Percentiles rank a stretch among this genome's conserved stretches.
Evolutionary conservation across 495 filamentous ascomycete genomes (phyloP).

Genomic region (Hyaloscypha hepaticicola): DNA sequence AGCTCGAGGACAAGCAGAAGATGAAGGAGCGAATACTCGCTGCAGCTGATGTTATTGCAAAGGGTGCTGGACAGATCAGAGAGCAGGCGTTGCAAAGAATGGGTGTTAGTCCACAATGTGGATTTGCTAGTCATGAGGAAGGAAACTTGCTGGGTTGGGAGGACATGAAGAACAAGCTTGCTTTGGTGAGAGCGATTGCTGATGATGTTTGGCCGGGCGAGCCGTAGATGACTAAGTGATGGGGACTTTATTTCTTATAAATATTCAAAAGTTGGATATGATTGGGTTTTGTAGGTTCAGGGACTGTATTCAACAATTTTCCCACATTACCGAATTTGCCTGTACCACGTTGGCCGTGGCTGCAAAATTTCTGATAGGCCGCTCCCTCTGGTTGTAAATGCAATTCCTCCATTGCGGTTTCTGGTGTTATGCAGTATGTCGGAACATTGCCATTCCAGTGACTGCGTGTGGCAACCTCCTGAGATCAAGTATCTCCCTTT

Average conservation of each 20-base stretch:
- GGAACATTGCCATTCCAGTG: too few relatives aligned
- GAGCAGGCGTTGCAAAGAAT: constrained; percentile 65
- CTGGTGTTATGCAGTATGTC: too few relatives aligned
- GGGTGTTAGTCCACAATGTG: constrained; percentile 76
- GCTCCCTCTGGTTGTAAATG: too few relatives aligned
- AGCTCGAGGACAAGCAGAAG: constrained; percentile 72
- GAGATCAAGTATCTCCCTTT: too few relatives aligned
- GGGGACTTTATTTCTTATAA: background rate
- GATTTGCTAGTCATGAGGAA: constrained; percentile 73
- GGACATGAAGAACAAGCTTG: constrained; percentile 70
- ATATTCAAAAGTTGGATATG: background rate
- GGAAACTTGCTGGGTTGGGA: constrained; percentile 65
- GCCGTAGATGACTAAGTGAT: constrained; percentile 36
- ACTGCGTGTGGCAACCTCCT: too few relatives aligned
- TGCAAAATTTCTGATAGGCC: background rate
- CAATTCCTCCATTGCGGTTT: too few relatives aligned
- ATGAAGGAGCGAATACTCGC: constrained; percentile 40
- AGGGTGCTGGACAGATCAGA: constrained; percentile 39
- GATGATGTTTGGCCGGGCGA: constrained; percentile 72
- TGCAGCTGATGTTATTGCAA: constrained; percentile 27
- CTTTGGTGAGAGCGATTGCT: constrained; percentile 65
- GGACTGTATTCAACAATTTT: background rate
- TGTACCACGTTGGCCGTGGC: background rate
- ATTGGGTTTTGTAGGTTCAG: background rate
- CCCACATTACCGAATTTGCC: background rate